These are phyloP conservation scores for Leucaena leucocephala DNA, from an alignment of 306 rosid genomes.

Conservation along the genomic window DNA sequence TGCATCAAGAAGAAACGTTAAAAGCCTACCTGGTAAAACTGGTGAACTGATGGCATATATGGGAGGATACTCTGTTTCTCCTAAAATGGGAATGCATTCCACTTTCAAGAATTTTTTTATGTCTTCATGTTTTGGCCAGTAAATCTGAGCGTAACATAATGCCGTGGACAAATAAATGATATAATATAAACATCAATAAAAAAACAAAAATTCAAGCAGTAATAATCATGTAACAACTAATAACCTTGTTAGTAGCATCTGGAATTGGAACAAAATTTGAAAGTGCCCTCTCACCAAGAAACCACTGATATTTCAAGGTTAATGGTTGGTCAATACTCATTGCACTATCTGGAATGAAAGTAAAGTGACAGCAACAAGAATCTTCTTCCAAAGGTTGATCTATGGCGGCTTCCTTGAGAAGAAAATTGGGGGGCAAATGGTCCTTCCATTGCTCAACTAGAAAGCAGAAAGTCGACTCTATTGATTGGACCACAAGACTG, in stretches of 20 bases:
- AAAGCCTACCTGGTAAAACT: conserved; percentile 68
- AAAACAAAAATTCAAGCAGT: conserved; percentile 31
- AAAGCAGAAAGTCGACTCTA: conserved; percentile 83
- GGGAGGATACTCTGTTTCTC: conserved; percentile 75
- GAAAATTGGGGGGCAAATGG: conserved; percentile 67
- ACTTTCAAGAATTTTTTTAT: conserved; percentile 81
- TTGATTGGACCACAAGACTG: conserved; percentile 27
- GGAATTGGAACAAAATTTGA: conserved; percentile 67
- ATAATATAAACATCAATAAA: background rate
- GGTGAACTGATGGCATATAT: conserved; percentile 83
- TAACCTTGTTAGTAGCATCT: conserved; percentile 83
- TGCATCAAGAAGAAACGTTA: conserved; percentile 27
- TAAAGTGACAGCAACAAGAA: conserved; percentile 82
- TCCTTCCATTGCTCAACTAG: conserved; percentile 91
- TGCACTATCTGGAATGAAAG: conserved; percentile 61
- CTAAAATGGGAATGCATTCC: conserved; percentile 74
- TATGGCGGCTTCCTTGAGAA: conserved; percentile 73
- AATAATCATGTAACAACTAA: conserved; percentile 30
- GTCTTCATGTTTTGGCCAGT: conserved; percentile 91
- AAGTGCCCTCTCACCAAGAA: conserved; percentile 72
- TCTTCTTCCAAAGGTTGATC: conserved; percentile 93
- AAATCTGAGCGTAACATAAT: conserved; percentile 57
- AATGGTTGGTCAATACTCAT: conserved; percentile 49
- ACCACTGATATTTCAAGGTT: conserved; percentile 86
- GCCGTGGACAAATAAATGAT: conserved; percentile 12